Evolutionary conservation across 208 protist genomes (phyloP).

Genomic region (Leishmania martiniquensis): DNA sequence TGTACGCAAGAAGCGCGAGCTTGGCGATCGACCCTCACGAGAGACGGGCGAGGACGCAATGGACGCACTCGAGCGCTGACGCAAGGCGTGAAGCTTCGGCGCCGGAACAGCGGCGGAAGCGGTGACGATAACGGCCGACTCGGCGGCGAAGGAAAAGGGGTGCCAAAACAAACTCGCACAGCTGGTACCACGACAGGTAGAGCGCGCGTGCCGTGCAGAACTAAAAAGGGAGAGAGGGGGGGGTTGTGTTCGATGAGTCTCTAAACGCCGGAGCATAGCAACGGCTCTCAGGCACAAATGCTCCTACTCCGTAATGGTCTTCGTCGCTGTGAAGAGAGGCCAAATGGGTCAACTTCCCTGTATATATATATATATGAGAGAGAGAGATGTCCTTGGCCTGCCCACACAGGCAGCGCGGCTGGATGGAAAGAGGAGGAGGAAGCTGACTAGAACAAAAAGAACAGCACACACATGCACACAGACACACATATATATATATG

Average conservation of each 20-base stretch:
- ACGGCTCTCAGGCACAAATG: neutral
- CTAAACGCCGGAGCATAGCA: constrained; percentile 3
- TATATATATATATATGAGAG: no score
- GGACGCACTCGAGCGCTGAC: neutral
- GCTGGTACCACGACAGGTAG: neutral
- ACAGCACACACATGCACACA: no score
- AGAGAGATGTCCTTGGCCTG: no score
- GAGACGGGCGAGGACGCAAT: neutral
- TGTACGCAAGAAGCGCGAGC: neutral
- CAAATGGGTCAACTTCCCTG: no score
- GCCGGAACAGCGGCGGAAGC: neutral
- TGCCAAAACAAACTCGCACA: neutral
- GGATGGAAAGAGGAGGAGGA: no score
- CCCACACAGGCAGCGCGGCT: no score
- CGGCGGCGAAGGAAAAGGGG: neutral
- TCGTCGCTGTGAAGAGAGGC: neutral
- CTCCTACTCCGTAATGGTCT: neutral
- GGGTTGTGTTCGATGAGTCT: neutral
- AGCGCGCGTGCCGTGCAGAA: neutral
- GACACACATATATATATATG: no score
- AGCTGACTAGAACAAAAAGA: no score
- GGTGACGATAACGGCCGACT: neutral
- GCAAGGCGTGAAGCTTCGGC: neutral
- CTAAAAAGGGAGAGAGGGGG: neutral
- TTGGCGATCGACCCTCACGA: neutral